Evolutionary conservation across 2,329 filamentous ascomycete species (phyloP), one percentile per base, ranked within the genome.

Genomic region (Trichoderma lentiforme): DNA sequence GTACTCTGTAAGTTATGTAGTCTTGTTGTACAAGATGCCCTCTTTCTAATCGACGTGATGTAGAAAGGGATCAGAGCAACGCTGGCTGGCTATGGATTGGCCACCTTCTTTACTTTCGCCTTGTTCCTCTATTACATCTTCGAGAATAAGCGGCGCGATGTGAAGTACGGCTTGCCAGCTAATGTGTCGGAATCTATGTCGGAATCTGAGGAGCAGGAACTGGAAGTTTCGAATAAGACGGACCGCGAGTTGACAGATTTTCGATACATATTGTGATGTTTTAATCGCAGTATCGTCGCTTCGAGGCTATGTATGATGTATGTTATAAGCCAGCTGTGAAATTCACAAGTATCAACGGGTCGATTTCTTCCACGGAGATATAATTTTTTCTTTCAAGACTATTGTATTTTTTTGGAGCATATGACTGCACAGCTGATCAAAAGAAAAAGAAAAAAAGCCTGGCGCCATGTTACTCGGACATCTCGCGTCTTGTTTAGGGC

Each of bases 61-160:
- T 7, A 81, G 69, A 87, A 85, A 0, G 87, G 86, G 0, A 89
- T 89, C 77, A 80, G 81, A 39, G 82, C 84, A 12, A 89, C 89
- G 72, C 82, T 88, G 79, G 79, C 88, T 30, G 89, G 86, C 75
- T 89, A 89, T 75, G 80, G 84, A 0, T 77, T 89, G 2, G 84
- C 83, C 0, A 82, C 87, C 1, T 76, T 80, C 2, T 77, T 87
- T 56, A 82, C 83, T 3, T 43, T 86, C 0, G 73, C 70, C 1
- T 74, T 89, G 71, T 81, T 86, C 18, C 36, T 77, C 4, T 88
- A 89, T 72, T 76, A 89, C 15, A 80, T 81, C 64, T 78, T 81
- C 66, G 73, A 82, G 18, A 89, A 89, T 74, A 83, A 80, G 74
- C 84, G 82, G 74, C 88, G 88, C 74, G 86, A 88, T 56, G 15